Evolutionary conservation across 1,139 yeast genomes (phyloP).

Genomic region (Meyerozyma sp.): DNA sequence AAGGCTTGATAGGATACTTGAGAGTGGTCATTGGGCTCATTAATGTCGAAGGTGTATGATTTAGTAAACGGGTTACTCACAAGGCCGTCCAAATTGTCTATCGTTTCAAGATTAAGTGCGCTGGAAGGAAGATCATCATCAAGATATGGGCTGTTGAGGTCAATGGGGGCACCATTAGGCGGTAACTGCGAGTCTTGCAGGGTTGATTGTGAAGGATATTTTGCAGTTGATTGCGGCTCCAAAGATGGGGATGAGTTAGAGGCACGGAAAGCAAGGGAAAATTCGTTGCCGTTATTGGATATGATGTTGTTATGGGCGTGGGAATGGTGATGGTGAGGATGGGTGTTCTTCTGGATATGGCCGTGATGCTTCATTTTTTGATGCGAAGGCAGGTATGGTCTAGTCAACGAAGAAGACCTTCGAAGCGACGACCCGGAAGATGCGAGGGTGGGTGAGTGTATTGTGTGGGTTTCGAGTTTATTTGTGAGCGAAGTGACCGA

Average conservation of each 20-base stretch:
- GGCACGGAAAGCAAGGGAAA: slow-evolving; percentile 1
- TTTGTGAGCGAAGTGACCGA: slow-evolving; percentile 24
- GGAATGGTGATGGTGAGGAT: slow-evolving; percentile 8
- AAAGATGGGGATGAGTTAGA: background rate
- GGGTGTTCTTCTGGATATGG: slow-evolving; percentile 27
- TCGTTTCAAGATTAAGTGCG: background rate
- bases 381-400: slow-evolving; percentile 15
- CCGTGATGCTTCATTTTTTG: slow-evolving; percentile 23
- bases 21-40: background rate
- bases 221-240: background rate
- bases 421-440: slow-evolving; percentile 10
- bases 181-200: background rate
- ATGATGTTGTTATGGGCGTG: slow-evolving; percentile 4
- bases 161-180: background rate
- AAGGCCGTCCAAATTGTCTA: background rate
- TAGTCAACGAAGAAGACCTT: slow-evolving; percentile 13
- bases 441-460: slow-evolving; percentile 19
- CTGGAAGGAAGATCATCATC: background rate
- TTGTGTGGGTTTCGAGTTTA: slow-evolving; percentile 23
- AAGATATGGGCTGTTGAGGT: background rate
- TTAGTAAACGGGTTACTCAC: background rate
- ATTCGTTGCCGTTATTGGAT: slow-evolving; percentile 7
- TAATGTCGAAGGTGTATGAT: background rate
- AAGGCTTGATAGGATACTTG: background rate
- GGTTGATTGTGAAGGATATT: background rate